Evolutionary conservation across 768 basidiomycete species (phyloP), one percentile per base, ranked within the genome.

Genomic region (Ramaria sp.): DNA sequence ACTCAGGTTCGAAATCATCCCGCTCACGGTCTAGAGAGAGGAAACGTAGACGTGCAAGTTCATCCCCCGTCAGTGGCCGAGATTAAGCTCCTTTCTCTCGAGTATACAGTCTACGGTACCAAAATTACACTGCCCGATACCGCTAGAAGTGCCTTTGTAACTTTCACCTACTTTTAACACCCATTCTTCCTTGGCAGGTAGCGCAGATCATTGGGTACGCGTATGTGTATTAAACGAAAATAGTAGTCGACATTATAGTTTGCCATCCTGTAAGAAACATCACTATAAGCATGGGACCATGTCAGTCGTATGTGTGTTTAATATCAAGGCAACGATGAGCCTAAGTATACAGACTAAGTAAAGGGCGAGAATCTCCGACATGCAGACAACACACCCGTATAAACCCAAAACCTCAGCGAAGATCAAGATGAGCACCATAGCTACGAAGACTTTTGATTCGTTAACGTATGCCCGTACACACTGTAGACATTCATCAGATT

Each of bases 381-480:
- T 27, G 10, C 25, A 43, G 25, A 10, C 7, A 15, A 55, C 53
- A 59, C 63, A 85, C 82, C 88, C 89, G 63, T 90, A 92, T 53
- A 95, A 68, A 36, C 93, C 93, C 56, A 96, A 71, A 22, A 96
- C 93, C 67, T 95, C 92, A 6, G 82, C 84, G 60, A 91, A 92
- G 60, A 91, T 91, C 64, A 98, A 81, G 59, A 98, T 94, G 39
- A 98, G 82, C 18, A 98, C 91, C 94, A 97, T 97, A 6, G 85
- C 76, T 20, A 97, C 94, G 65, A 94, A 97, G 25, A 97, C 82
- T 65, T 81, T 85, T 58, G 84, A 83, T 70, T 96, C 93, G 62
- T 91, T 79, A 24, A 96, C 79, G 64, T 91, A 96, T 58, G 90
- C 90, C 56, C 92, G 79, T 15, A 93, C 90, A 62, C 90, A 93